Evolutionary conservation across 495 filamentous ascomycete species (phyloP), one percentile per base, ranked within the genome.

Genomic region (Neurospora sp.): DNA sequence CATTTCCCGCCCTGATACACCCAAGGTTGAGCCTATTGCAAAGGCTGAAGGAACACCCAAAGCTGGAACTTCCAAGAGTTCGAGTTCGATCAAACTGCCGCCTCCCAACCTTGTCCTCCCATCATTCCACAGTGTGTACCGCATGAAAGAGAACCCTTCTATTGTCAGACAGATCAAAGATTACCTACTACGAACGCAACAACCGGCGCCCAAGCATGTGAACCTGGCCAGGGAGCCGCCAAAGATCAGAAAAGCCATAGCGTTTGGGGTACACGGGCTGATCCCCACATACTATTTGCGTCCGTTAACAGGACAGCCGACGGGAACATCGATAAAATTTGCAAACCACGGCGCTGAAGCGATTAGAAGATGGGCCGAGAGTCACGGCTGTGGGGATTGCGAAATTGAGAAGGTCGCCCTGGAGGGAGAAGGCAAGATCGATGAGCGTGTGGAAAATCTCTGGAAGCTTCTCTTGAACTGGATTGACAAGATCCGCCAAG

Each of bases 351-450:
- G 93, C 18, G 94, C 94, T 16, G 89, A 90, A 38, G 90, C 95
- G 1, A 94, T 99, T 74, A 87, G 90, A 72, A 87, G 90, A 72
- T 99, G 93, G 91, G 87, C 91, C 2, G 88, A 92, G 53, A 83
- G 84, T 68, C 88, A 92, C 71, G 87, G 88, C 39, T 90, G 90
- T 45, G 83, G 85, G 4, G 85, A 87, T 68, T 87, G 87, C 68
- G 87, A 89, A 75, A 91, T 99, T 69, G 94, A 97, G 75, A 97
- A 96, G 76, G 90, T 98, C 6, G 93, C 96, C 18, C 85, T 99
- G 5, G 96, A 98, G 84, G 96, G 96, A n/a, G 96, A 99, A 83
- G 96, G 96, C n/a, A 93, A 91, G 78, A 96, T 99, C 39, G 87
- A 88, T 4, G 94, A 98, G 70, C 88, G 96, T 22, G 93, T 98